Evolutionary conservation across 805 yeast genomes (phyloP).

Genomic region (Saccharomycopsis olivae): DNA sequence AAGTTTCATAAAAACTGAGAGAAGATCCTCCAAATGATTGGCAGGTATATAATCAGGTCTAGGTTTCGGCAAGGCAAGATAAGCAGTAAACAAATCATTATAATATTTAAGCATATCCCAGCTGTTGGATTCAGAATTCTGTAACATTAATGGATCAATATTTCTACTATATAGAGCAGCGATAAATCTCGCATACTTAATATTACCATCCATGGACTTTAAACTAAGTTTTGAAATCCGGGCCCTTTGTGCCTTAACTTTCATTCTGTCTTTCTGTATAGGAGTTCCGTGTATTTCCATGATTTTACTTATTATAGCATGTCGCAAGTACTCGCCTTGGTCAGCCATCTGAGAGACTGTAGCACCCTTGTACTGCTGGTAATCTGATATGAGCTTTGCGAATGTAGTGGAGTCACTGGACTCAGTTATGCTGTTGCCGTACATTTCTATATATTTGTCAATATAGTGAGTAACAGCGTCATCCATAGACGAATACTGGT

Average conservation of each 20-base stretch:
- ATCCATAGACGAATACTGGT: no score
- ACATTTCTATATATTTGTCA: no score
- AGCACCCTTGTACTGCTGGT: no score
- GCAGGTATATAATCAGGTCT: constrained; percentile 11
- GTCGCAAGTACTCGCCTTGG: no score
- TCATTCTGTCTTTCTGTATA: not conserved
- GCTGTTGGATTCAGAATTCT: not conserved
- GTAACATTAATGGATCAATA: not conserved
- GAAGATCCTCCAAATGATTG: constrained; percentile 13
- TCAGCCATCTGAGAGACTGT: no score
- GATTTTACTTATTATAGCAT: no score
- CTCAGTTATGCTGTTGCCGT: no score
- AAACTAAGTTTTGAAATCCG: not conserved
- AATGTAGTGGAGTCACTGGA: no score
- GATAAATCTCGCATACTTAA: not conserved
- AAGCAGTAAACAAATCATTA: constrained; percentile 5
- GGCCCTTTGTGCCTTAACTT: not conserved
- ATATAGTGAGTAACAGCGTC: no score
- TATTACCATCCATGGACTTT: not conserved
- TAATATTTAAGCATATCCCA: constrained; percentile 1
- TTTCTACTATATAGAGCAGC: not conserved
- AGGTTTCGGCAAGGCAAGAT: constrained; percentile 13
- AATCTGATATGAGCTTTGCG: no score
- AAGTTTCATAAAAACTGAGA: not conserved
- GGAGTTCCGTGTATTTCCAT: no score